Evolutionary conservation across 495 filamentous ascomycete genomes (phyloP), one percentile per base, ranked within the genome.

Genomic region (Aspergillus wentii): DNA sequence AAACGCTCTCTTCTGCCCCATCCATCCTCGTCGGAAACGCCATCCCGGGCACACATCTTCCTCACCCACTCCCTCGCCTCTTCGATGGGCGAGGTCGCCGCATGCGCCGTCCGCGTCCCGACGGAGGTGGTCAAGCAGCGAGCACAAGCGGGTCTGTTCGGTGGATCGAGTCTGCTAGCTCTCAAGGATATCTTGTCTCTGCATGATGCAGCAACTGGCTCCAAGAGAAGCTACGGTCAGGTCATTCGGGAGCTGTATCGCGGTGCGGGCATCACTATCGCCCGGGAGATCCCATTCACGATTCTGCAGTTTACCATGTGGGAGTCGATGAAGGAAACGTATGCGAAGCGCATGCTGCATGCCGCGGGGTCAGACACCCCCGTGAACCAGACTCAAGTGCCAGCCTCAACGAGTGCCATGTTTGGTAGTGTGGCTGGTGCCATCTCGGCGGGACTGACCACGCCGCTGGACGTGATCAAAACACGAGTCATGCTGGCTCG

Each of bases 121-220:
- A 98, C 92, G 0, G 92, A 98, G 58, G 92, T 98, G 3, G 71
- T 97, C 46, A 98, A 98, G 74, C 94, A 97, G 72, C 75, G 92
- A 30, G 89, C 92, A 18, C 92, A 98, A 56, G 92, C 92, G 0
- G 73, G 77, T 7, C 82, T 92, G 60, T 54, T 86, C 74, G 40
- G 61, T 64, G 52, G 68, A 46, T 30, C 68, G n/a, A 69, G 52
- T 42, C 48, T 65, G 8, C 49, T 53, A 17, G 81, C 86, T 4
- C 63, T 96, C 30, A 68, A 57, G 41, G 71, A 82, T 35, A 95
- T 96, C 28, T 64, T 95, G 5, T 61, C 69, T 2, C 68, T 69
- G 17, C 56, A 65, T 1, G 59, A 69, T 39, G 49, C 53, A n/a
- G 35, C 46, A 10, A 68, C 44, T 59, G 67, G 54, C 43, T 56